Percentiles rank a stretch among this genome's conserved stretches.
Conservation (phyloP, 257 asterid genomes). For the Lithospermum erythrorhizon region DNA sequence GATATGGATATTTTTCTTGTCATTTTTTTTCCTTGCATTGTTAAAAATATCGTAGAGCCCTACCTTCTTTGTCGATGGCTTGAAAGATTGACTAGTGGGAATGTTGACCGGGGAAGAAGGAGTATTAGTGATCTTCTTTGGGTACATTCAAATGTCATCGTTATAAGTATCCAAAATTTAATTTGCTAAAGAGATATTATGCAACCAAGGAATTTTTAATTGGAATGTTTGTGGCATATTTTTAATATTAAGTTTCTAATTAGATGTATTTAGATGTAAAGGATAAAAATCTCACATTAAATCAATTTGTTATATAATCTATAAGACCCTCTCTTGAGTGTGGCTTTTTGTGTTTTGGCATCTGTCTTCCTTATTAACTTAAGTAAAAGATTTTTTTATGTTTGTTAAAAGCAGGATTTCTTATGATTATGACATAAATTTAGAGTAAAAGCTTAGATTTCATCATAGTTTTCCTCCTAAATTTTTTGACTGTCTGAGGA, state of each 20-base stretch:
- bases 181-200: background rate
- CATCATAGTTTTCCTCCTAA: no score
- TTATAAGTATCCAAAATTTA: background rate
- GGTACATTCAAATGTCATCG: background rate
- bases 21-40: background rate
- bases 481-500: slow-evolving; percentile 26
- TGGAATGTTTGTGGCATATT: background rate
- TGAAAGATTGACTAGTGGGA: background rate
- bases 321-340: background rate
- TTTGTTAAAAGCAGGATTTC: no score
- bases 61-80: no score
- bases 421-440: no score
- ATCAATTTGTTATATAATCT: background rate
- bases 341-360: background rate
- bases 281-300: background rate
- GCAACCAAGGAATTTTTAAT: background rate
- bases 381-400: no score
- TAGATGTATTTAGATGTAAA: background rate
- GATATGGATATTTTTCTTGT: background rate
- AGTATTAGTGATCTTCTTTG: background rate
- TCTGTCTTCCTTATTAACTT: no score
- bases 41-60: no score
- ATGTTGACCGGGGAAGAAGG: background rate
- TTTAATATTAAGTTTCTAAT: no score
- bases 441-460: no score